Percentiles rank a stretch among this genome's conserved stretches.
phyloP scores from a whole-genome alignment of 192 early-diverging fungal genomes.

The Entomortierella chlamydospora region DNA sequence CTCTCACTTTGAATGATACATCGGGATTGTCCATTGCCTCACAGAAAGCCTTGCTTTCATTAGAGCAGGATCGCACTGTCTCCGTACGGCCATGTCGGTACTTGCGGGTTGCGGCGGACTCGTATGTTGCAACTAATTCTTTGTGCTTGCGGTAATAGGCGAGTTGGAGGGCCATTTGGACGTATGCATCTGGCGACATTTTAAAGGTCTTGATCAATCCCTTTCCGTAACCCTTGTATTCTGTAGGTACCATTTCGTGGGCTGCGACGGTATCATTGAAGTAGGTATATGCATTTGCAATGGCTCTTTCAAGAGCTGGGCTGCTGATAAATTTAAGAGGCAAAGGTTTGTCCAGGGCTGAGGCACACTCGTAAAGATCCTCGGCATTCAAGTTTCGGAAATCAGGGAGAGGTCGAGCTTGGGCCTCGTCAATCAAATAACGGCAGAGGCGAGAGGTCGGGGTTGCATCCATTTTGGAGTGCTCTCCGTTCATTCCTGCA shows the following conservation, averaged over 20 bases:
- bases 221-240: constrained; percentile 80
- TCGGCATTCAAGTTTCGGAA: constrained; percentile 44
- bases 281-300: constrained; percentile 67
- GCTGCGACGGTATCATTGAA: constrained; percentile 74
- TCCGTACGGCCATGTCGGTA: constrained; percentile 91
- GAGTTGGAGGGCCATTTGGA: constrained; percentile 90
- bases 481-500: constrained; percentile 71
- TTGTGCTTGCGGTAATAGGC: constrained; percentile 84
- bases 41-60: constrained; percentile 78
- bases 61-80: constrained; percentile 81
- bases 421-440: constrained; percentile 64
- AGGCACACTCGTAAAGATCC: constrained; percentile 42
- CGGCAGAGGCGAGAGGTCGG: constrained; percentile 81
- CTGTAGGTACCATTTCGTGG: constrained; percentile 72
- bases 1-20: constrained; percentile 52
- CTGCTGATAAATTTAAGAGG: constrained; percentile 71
- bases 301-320: constrained; percentile 58
- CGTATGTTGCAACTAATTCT: constrained; percentile 78
- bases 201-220: constrained; percentile 53
- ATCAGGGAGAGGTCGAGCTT: constrained; percentile 45
- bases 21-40: constrained; percentile 70
- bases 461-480: constrained; percentile 81
- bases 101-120: constrained; percentile 85
- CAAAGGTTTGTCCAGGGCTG: constrained; percentile 42
- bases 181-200: constrained; percentile 83